Evolutionary conservation across 2,329 filamentous ascomycete species (phyloP), one percentile per base, ranked within the genome.

Genomic region (Colletotrichum sp.): DNA sequence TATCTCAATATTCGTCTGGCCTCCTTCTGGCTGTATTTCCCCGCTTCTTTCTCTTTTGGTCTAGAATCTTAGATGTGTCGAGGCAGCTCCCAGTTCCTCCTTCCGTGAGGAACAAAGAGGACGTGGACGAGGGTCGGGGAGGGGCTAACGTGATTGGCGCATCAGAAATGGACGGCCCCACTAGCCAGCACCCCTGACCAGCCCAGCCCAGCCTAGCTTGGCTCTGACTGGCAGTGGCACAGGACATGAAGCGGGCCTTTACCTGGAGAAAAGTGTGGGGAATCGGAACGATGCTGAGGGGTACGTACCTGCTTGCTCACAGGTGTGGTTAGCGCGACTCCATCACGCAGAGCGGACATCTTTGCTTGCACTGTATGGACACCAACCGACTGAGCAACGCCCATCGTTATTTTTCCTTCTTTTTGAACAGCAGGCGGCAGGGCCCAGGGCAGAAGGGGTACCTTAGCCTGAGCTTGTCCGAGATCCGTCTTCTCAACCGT

Each of bases 221-320:
- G 71, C 36, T 69, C 12, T 67, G 58, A 69, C 57, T 76, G 70
- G 70, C 70, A 69, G 64, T 75, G 34, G 58, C 58, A 69, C 21
- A 65, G 70, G 43, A 26, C 64, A 32, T 24, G 9, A 55, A 73
- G 48, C 64, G 70, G 74, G 21, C 6, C 58, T 48, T 4, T 48
- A 38, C 71, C 70, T 74, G 74, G 74, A 76, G 74, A 76, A 75
- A 70, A 76, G 70, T 76, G 64, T 76, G 74, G 74, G 65, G 74
- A 76, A 61, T 18, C 15, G 70, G 43, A 65, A 48, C 43, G 70
- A 68, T 65, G 43, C 57, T 32, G 21, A 21, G 9, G 9, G 43
- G 34, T 60, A 74, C 70, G 70, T 76, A 52, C 65, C 64, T 73
- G 58, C 43, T 10, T 15, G 32, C 43, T 57, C 52, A 13, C 43